These are phyloP conservation scores for Coemansia sp. DNA, from an alignment of 192 early-diverging fungal genomes.

Conservation along the genomic window DNA sequence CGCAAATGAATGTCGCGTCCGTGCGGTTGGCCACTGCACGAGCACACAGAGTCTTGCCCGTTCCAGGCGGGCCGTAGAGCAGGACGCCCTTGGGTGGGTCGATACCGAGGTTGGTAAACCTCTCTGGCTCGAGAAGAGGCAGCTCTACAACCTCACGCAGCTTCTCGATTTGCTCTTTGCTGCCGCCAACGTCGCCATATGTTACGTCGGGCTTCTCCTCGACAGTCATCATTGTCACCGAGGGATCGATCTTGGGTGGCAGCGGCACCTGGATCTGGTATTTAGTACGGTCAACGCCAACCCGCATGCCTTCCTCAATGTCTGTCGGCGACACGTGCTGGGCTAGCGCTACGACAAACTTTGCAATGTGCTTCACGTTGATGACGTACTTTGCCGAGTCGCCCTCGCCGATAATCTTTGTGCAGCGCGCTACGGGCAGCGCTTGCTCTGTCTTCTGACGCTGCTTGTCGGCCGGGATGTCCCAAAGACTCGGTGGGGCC, in stretches of 20 bases:
- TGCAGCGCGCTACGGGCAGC: slow-evolving; percentile 92
- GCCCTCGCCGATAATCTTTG: slow-evolving; percentile 96
- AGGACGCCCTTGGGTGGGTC: slow-evolving; percentile 99
- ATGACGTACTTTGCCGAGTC: slow-evolving; percentile 97
- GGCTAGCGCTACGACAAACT: slow-evolving; percentile 97
- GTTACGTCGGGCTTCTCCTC: slow-evolving; percentile 99
- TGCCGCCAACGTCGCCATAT: slow-evolving; percentile 98
- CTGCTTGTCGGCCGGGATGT: slow-evolving; percentile 98
- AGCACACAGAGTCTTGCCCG: slow-evolving; percentile 97
- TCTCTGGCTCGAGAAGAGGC: slow-evolving; percentile 93
- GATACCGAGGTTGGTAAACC: slow-evolving; percentile 97
- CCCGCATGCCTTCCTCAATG: slow-evolving; percentile 99
- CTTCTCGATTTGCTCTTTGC: slow-evolving; percentile 99
- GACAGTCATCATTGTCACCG: slow-evolving; percentile 99
- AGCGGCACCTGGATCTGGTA: slow-evolving; percentile 99
- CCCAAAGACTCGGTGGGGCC: slow-evolving; percentile 97
- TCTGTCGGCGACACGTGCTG: slow-evolving; percentile 98
- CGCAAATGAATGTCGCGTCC: slow-evolving; percentile 99
- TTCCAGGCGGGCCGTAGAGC: slow-evolving; percentile 95
- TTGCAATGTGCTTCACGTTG: slow-evolving; percentile 98
- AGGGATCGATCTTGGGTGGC: slow-evolving; percentile 98
- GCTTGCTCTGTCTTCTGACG: slow-evolving; percentile 93
- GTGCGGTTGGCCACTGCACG: slow-evolving; percentile 99
- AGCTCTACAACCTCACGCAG: slow-evolving; percentile 98
- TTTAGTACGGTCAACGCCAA: slow-evolving; percentile 97